A percentile compares a stretch with the other conserved stretches of the same genome.
Evolutionary conservation across 768 basidiomycete species (phyloP).

Genomic region (Hemileccinum impolitum): DNA sequence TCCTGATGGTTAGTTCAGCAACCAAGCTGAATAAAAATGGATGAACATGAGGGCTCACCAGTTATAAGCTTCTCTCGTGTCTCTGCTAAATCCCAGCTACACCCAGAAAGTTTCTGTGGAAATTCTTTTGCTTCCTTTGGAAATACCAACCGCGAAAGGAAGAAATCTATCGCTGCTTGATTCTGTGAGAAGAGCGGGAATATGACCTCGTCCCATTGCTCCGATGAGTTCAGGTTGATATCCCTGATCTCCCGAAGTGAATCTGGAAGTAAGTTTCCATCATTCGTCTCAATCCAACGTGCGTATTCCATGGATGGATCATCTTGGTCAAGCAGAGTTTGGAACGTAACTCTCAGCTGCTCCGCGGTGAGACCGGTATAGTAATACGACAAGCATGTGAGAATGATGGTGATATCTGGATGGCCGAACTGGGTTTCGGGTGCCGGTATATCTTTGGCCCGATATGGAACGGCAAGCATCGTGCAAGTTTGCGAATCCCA

Average conservation of each 20-base stretch:
- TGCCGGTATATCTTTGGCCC: constrained; percentile 34
- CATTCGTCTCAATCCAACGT: not conserved
- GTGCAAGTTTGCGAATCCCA: constrained; percentile 2
- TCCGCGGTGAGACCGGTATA: not conserved
- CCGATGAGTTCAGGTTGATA: not conserved
- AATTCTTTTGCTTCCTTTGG: not conserved
- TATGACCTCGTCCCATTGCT: not conserved
- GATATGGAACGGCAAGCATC: constrained; percentile 33
- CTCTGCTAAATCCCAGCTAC: not conserved
- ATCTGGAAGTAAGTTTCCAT: not conserved
- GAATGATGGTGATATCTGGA: constrained; percentile 30
- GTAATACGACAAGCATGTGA: constrained; percentile 19
- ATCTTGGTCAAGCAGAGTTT: not conserved
- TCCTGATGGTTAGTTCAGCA: no score
- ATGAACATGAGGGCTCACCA: not conserved
- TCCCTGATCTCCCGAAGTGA: not conserved
- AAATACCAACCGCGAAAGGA: constrained; percentile 18
- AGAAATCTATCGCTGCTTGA: no score
- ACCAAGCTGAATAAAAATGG: not conserved
- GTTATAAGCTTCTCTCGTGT: no score
- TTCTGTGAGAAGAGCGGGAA: not conserved
- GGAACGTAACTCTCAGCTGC: not conserved
- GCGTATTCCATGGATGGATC: not conserved
- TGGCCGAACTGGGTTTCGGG: constrained; percentile 33
- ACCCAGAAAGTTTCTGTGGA: not conserved